Conservation (phyloP, 2,329 filamentous ascomycete genomes). For the Hirsutella rhossiliensis region DNA sequence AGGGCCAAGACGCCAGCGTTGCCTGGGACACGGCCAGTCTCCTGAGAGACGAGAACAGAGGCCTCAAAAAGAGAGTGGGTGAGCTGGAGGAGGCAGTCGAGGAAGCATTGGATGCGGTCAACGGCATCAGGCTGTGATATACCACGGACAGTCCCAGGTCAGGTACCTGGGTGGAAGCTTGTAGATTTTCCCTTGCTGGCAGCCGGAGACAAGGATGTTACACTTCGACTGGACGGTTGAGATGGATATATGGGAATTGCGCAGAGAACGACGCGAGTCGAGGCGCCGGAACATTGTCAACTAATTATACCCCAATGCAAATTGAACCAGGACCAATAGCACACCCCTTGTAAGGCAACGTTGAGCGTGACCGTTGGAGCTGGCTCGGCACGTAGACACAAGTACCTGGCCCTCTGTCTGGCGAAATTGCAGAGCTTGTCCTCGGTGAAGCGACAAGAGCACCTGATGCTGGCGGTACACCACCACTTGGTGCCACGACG, state of each 20-base stretch:
- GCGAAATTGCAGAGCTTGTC: no score
- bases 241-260: constrained; percentile 1
- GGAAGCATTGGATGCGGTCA: constrained; percentile 46
- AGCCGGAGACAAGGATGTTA: neutral
- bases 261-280: neutral
- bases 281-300: neutral
- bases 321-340: neutral
- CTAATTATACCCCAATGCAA: constrained; percentile 1
- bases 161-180: neutral
- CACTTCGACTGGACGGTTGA: neutral
- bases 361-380: no score
- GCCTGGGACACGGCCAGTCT: constrained; percentile 55
- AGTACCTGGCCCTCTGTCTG: no score
- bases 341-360: no score
- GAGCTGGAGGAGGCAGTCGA: constrained; percentile 49
- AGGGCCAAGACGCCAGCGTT: constrained; percentile 43
- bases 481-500: no score
- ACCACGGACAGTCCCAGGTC: neutral
- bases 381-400: no score
- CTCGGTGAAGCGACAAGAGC: no score
- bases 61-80: constrained; percentile 45
- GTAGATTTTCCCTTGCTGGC: neutral
- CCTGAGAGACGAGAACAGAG: constrained; percentile 49
- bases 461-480: no score
- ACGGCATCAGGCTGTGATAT: constrained; percentile 35